Evolutionary conservation across 78 protist species (phyloP).

Genomic region (Diacronema lutheri): DNA sequence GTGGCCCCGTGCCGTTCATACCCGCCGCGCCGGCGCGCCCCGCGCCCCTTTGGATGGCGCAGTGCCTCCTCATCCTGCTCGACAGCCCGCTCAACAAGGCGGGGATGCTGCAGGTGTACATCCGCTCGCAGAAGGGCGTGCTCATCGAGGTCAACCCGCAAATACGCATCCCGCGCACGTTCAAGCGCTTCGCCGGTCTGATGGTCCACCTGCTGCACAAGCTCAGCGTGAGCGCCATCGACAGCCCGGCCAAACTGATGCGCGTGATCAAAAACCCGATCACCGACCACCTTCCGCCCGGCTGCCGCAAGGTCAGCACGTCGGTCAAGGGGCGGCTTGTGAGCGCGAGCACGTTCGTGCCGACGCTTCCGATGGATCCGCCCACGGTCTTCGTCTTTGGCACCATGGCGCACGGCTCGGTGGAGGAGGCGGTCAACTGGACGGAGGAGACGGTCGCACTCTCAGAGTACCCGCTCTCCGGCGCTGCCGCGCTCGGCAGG

Average conservation of each 20-base stretch:
- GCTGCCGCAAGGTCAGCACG: constrained; percentile 38
- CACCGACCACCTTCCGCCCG: constrained; percentile 80
- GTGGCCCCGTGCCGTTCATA: background rate
- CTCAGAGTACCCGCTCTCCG: constrained; percentile 79
- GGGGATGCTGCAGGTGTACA: constrained; percentile 87
- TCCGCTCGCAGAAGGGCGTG: constrained; percentile 73
- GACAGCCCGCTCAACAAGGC: constrained; percentile 97
- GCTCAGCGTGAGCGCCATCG: constrained; percentile 83
- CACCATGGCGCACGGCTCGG: constrained; percentile 77
- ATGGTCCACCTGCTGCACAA: constrained; percentile 87
- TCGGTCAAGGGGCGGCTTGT: constrained; percentile 28
- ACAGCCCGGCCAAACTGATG: constrained; percentile 84
- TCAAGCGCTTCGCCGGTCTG: constrained; percentile 88
- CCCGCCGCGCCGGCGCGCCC: too few relatives aligned
- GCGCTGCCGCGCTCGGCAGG: constrained; percentile 74
- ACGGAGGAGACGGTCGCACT: constrained; percentile 71
- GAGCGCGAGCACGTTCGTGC: background rate
- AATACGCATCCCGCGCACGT: constrained; percentile 94
- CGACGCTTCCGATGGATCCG: constrained; percentile 25
- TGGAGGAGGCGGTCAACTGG: constrained; percentile 48
- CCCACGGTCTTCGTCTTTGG: constrained; percentile 82
- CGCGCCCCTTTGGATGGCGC: background rate
- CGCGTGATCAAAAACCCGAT: constrained; percentile 94
- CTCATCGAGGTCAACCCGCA: constrained; percentile 89
- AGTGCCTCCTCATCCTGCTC: constrained; percentile 89